Percentiles rank a stretch among this genome's conserved stretches.
These are phyloP conservation scores for Gnomoniopsis smithogilvyi DNA, from an alignment of 2,329 filamentous ascomycete species.

Conservation along the genomic window DNA sequence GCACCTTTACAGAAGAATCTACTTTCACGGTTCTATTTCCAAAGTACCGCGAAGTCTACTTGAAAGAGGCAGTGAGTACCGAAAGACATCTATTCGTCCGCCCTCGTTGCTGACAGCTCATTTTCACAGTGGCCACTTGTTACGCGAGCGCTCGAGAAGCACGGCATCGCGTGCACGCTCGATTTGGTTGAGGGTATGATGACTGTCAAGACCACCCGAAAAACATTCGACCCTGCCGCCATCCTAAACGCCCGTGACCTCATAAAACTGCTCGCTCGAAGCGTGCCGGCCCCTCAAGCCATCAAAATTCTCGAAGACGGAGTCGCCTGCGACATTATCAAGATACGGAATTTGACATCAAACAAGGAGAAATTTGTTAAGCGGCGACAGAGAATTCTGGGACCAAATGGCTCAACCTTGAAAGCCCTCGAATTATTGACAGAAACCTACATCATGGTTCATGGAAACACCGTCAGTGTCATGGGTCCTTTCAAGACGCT, in stretches of 20 bases:
- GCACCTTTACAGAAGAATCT: conserved; percentile 89
- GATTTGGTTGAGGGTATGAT: conserved; percentile 95
- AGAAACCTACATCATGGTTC: conserved; percentile 87
- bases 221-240: conserved; percentile 75
- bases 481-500: conserved; percentile 93
- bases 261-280: conserved; percentile 87
- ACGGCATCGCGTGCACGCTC: conserved; percentile 84
- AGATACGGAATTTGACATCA: conserved; percentile 83
- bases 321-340: conserved; percentile 91
- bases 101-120: conserved; percentile 10
- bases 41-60: conserved; percentile 92
- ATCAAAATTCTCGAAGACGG: conserved; percentile 93
- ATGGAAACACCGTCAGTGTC: conserved; percentile 89
- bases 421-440: conserved; percentile 94
- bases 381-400: conserved; percentile 85
- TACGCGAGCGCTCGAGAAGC: conserved; percentile 81
- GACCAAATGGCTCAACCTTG: conserved; percentile 85
- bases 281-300: conserved; percentile 89
- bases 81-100: not conserved
- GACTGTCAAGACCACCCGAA: conserved; percentile 92
- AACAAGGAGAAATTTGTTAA: conserved; percentile 98
- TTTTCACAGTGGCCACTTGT: conserved; percentile 72
- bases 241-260: conserved; percentile 93
- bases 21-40: conserved; percentile 87
- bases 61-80: conserved; percentile 64